These are phyloP conservation scores for Globisporangium cederbergense DNA, from an alignment of 352 stramenopile species.

Conservation along the genomic window DNA sequence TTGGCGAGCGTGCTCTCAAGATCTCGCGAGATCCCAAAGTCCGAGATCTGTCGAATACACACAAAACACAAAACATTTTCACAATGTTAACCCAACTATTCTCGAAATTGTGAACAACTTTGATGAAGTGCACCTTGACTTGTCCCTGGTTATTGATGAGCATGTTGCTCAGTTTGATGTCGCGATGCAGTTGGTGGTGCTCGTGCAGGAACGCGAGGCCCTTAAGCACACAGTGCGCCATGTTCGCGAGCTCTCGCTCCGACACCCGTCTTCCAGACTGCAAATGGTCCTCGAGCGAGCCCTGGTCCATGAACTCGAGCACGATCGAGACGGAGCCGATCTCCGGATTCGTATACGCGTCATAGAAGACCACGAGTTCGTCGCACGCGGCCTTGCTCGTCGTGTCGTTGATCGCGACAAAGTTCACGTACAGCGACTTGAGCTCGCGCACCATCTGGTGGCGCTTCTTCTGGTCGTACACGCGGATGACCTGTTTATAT, in stretches of 20 bases:
- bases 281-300: slow-evolving; percentile 82
- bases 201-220: slow-evolving; percentile 88
- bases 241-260: slow-evolving; percentile 77
- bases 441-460: slow-evolving; percentile 88
- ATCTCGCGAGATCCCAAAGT: slow-evolving; percentile 82
- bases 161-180: slow-evolving; percentile 96
- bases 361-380: slow-evolving; percentile 89
- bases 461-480: slow-evolving; percentile 87
- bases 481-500: slow-evolving; percentile 53
- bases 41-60: slow-evolving; percentile 50
- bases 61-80: not conserved
- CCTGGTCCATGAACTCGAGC: slow-evolving; percentile 94
- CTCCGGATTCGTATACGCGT: slow-evolving; percentile 89
- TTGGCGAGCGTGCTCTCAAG: slow-evolving; percentile 84
- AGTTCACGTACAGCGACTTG: slow-evolving; percentile 83
- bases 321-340: slow-evolving; percentile 88
- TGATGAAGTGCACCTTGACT: slow-evolving; percentile 47
- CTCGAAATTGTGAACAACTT: not conserved
- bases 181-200: slow-evolving; percentile 88
- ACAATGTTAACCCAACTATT: not conserved
- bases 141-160: slow-evolving; percentile 83
- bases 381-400: slow-evolving; percentile 48
- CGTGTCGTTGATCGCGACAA: slow-evolving; percentile 57
- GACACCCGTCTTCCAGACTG: slow-evolving; percentile 38
- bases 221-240: slow-evolving; percentile 74